Evolutionary conservation across 306 rosid genomes (phyloP), one percentile per base, ranked within the genome.

Genomic region (Benincasa hispida): DNA sequence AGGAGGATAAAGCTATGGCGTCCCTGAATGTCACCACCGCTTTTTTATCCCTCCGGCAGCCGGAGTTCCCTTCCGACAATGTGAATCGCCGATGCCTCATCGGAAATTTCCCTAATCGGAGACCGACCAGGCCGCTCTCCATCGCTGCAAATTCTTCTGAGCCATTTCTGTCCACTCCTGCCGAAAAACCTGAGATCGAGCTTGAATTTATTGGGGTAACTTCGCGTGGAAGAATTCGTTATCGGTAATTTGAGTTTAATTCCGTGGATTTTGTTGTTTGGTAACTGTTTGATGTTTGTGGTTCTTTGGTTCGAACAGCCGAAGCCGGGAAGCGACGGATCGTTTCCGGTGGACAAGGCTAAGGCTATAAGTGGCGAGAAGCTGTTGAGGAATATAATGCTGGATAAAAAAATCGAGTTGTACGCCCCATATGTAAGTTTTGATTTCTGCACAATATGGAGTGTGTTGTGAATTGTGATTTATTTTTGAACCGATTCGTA

Each of bases 341-440:
- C 87, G 82, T 87, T 76, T 35, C 84, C 85, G 79, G 91, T 88
- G 88, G 92, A 88, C 61, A 86, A 74, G 73, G 96, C 85, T 24
- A 88, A 79, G 67, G 91, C 82, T 48, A 78, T 78, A 0, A 93
- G 97, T 70, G 94, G 98, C 82, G 92, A 84, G 83, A 91, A 93
- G 87, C 78, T 93, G 65, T 66, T 93, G 85, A 88, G 98, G 87
- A 89, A 88, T 81, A 79, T 93, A 74, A 93, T 91, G 98, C 11
- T 78, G 84, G 98, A 91, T 87, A 90, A 90, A 83, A 91, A 86
- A 88, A 82, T 91, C 41, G 92, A 93, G 79, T 93, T 91, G 32
- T 93, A 93, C 74, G 97, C 97, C 87, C 90, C 97, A 57, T 91
- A 93, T 84, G 97, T 93, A 88, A 35, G 98, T 88, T 5, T 18